A percentile compares a stretch with the other conserved stretches of the same genome.
Conservation (phyloP, 345 rosid species). For the Citropsis articulata region DNA sequence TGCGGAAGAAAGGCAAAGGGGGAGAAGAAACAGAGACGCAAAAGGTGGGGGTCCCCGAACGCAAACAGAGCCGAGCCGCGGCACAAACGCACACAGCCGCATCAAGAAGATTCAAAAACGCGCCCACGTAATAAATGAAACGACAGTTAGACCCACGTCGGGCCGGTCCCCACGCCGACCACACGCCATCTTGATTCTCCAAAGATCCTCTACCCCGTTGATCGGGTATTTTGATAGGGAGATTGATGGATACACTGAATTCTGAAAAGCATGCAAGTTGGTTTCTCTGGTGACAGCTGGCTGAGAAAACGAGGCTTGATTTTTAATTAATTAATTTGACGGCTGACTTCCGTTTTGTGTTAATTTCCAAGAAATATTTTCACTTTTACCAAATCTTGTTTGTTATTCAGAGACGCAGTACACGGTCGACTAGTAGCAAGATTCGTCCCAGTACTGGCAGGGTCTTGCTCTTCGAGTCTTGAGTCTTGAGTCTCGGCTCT, state of each 20-base stretch:
- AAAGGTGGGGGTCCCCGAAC: neutral
- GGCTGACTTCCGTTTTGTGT: neutral
- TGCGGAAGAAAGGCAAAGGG: neutral
- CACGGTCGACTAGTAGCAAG: neutral
- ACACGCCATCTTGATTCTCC: neutral
- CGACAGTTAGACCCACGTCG: slow-evolving; percentile 1
- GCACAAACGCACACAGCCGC: neutral
- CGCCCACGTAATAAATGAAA: slow-evolving; percentile 18
- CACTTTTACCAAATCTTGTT: no score
- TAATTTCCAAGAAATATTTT: neutral
- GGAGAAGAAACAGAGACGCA: neutral
- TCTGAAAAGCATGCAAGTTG: neutral
- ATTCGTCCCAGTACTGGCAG: neutral
- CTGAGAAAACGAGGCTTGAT: neutral
- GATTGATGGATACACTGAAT: neutral
- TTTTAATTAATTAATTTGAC: neutral
- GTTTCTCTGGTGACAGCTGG: neutral
- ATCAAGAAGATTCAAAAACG: neutral
- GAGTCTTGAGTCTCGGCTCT: no score
- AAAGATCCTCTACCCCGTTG: neutral
- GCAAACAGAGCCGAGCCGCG: neutral
- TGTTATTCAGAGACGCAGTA: no score
- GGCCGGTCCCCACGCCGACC: neutral
- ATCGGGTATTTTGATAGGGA: neutral
- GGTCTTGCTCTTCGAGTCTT: neutral